Percentiles rank a stretch among this genome's conserved stretches.
Evolutionary conservation across 2,329 filamentous ascomycete genomes (phyloP).

Genomic region (Arthroderma sp.): DNA sequence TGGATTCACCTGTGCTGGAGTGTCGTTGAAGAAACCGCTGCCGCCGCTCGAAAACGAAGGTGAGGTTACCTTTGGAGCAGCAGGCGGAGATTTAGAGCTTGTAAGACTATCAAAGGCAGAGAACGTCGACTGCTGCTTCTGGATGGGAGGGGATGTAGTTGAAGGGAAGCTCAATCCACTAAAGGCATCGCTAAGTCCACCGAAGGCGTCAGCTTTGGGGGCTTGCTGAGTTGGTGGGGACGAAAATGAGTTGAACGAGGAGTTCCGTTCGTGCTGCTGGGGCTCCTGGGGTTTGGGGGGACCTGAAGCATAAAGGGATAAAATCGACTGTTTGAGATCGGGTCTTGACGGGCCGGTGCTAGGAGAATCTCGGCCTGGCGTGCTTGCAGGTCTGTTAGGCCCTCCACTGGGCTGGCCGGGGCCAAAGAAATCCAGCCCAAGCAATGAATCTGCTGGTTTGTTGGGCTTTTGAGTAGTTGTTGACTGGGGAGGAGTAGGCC

Average conservation of each 20-base stretch:
- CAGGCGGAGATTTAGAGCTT: conserved; percentile 33
- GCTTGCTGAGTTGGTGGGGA: conserved; percentile 36
- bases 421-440: conserved; percentile 88
- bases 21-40: conserved; percentile 68
- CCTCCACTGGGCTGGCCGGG: conserved; percentile 42
- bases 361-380: conserved; percentile 49
- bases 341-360: conserved; percentile 58
- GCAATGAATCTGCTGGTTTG: conserved; percentile 69
- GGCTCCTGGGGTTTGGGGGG: conserved; percentile 62
- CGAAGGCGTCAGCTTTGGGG: conserved; percentile 37
- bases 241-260: conserved; percentile 58
- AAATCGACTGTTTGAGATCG: conserved; percentile 91
- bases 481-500: conserved; percentile 32
- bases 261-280: conserved; percentile 45
- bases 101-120: conserved; percentile 18
- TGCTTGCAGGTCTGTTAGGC: conserved; percentile 60
- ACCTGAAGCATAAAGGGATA: conserved; percentile 81
- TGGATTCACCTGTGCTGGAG: conserved; percentile 48
- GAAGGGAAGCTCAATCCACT: conserved; percentile 53
- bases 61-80: conserved; percentile 38
- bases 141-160: conserved; percentile 30
- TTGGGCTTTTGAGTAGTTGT: conserved; percentile 46
- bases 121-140: conserved; percentile 14
- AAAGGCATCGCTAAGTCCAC: conserved; percentile 72
- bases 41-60: conserved; percentile 43